phyloP scores from a whole-genome alignment of 108 stramenopile genomes.

The Craspedostauros australis region DNA sequence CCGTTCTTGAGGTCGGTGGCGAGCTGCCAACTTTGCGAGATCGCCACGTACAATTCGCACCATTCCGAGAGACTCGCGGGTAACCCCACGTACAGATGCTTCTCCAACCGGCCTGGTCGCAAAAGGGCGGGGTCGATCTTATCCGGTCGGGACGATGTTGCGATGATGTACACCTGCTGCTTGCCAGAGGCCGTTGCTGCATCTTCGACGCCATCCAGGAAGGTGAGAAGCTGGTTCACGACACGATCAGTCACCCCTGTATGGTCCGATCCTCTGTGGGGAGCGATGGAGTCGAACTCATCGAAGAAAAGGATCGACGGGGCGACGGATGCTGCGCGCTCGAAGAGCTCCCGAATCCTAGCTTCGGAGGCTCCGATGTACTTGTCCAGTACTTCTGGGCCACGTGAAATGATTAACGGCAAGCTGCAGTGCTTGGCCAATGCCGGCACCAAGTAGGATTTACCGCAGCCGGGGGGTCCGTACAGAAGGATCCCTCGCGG shows the following conservation, averaged over 20 bases:
- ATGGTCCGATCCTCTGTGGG: slow-evolving; percentile 89
- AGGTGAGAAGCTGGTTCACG: slow-evolving; percentile 97
- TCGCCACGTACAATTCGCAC: slow-evolving; percentile 47
- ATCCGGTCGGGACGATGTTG: slow-evolving; percentile 91
- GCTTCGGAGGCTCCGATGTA: slow-evolving; percentile 97
- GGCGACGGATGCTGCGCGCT: slow-evolving; percentile 76
- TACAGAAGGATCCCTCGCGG: slow-evolving; percentile 76
- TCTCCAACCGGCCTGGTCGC: slow-evolving; percentile 91
- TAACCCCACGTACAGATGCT: slow-evolving; percentile 81
- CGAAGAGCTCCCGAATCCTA: slow-evolving; percentile 91
- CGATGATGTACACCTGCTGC: slow-evolving; percentile 81
- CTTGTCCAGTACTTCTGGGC: slow-evolving; percentile 96
- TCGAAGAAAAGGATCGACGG: slow-evolving; percentile 94
- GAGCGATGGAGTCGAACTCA: slow-evolving; percentile 93
- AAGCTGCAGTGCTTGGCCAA: slow-evolving; percentile 80
- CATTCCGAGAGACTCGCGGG: slow-evolving; percentile 59
- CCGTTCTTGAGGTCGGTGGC: background rate
- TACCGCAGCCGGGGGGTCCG: slow-evolving; percentile 77
- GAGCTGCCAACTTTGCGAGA: slow-evolving; percentile 41
- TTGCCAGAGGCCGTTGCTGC: slow-evolving; percentile 10
- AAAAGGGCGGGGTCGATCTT: slow-evolving; percentile 92
- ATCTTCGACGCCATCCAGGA: slow-evolving; percentile 92
- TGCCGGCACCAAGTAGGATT: slow-evolving; percentile 80
- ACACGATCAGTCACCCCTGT: slow-evolving; percentile 98
- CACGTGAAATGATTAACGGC: slow-evolving; percentile 84